These are phyloP conservation scores for Jatropha multifida DNA, from an alignment of 441 rosid species.

Conservation along the genomic window DNA sequence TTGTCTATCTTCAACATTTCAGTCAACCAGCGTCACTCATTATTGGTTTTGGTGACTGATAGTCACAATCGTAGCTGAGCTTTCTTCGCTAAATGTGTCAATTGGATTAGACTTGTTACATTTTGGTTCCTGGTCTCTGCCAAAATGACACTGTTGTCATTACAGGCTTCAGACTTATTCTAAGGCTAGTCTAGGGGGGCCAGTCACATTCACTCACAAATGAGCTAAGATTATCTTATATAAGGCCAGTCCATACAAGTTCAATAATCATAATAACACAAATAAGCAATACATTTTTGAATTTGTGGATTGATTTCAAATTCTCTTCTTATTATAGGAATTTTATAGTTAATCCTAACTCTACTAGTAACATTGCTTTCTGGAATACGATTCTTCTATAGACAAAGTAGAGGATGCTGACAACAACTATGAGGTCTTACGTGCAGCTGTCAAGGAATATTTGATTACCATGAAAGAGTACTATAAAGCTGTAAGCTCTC, in stretches of 20 bases:
- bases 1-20: background rate
- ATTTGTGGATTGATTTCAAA: background rate
- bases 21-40: background rate
- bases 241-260: background rate
- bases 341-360: background rate
- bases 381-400: slow-evolving; percentile 7
- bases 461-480: slow-evolving; percentile 54
- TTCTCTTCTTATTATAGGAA: background rate
- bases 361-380: background rate
- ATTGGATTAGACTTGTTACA: background rate
- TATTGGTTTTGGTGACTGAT: background rate
- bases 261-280: background rate
- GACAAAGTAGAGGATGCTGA: slow-evolving; percentile 43
- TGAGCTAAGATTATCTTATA: background rate
- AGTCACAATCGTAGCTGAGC: background rate
- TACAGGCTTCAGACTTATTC: background rate
- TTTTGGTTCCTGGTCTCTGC: background rate
- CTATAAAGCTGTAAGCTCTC: slow-evolving; percentile 55
- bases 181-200: background rate
- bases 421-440: slow-evolving; percentile 41
- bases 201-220: background rate
- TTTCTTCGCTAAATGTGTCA: background rate
- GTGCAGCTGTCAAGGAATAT: slow-evolving; percentile 58
- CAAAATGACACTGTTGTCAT: background rate
- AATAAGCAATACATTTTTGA: background rate